Percentiles rank a stretch among this genome's conserved stretches.
These are phyloP conservation scores for Tilletiaria anomala DNA, from an alignment of 1,284 basidiomycete genomes.

Conservation along the genomic window DNA sequence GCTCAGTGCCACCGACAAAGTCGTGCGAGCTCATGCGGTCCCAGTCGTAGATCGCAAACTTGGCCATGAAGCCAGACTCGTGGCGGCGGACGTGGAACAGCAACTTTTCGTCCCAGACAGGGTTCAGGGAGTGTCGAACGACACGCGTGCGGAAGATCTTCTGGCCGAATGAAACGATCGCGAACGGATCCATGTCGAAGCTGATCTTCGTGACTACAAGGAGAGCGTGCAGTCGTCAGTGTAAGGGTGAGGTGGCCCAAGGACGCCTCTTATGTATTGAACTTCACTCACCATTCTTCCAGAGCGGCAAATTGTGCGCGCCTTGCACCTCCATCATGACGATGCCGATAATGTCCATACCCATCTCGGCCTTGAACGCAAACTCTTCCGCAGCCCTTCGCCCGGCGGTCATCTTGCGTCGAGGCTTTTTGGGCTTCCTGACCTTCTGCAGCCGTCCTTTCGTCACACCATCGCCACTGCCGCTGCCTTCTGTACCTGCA, in stretches of 20 bases:
- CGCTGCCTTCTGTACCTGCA: no score
- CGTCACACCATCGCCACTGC: no score
- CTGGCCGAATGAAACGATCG: slow-evolving; percentile 87
- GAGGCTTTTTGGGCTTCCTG: no score
- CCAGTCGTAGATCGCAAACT: slow-evolving; percentile 35
- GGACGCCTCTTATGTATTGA: background rate
- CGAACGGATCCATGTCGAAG: slow-evolving; percentile 96
- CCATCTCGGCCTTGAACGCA: slow-evolving; percentile 48
- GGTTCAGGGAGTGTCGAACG: slow-evolving; percentile 51
- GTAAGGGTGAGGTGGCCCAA: background rate
- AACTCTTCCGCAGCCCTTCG: no score
- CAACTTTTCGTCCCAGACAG: slow-evolving; percentile 86
- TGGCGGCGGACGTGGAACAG: slow-evolving; percentile 84
- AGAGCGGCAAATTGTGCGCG: slow-evolving; percentile 66
- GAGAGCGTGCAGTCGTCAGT: background rate
- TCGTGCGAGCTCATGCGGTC: slow-evolving; percentile 34
- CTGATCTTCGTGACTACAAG: slow-evolving; percentile 44
- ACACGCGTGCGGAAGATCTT: slow-evolving; percentile 83
- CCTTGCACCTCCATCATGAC: slow-evolving; percentile 64
- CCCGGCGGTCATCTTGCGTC: no score
- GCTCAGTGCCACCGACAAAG: slow-evolving; percentile 21
- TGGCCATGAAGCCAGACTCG: slow-evolving; percentile 48
- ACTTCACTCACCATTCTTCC: slow-evolving; percentile 50
- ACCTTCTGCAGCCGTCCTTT: no score
- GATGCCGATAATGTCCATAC: slow-evolving; percentile 73